These are phyloP conservation scores for Onygenales sp. DNA, from an alignment of 2,329 filamentous ascomycete genomes.

Conservation along the genomic window DNA sequence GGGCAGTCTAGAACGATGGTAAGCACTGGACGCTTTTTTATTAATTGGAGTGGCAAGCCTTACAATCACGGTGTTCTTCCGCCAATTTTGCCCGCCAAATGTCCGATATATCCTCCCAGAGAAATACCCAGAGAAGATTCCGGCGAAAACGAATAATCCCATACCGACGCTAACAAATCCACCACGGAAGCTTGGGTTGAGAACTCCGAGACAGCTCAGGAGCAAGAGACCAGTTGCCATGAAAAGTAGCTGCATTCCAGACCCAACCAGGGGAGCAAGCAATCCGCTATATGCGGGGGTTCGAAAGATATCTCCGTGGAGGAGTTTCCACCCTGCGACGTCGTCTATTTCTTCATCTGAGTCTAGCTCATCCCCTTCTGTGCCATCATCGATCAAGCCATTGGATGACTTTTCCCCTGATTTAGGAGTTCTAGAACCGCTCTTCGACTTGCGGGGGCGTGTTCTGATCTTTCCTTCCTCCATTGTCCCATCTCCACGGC, in stretches of 20 bases:
- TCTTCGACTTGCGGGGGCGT: constrained; percentile 36
- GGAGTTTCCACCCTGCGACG: constrained; percentile 75
- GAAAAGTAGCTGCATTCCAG: constrained; percentile 77
- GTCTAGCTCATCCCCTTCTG: constrained; percentile 44
- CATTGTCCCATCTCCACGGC: constrained; percentile 53
- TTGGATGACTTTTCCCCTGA: constrained; percentile 42
- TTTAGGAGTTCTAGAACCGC: constrained; percentile 34
- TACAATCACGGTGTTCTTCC: constrained; percentile 61
- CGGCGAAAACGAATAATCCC: constrained; percentile 74
- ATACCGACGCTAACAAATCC: constrained; percentile 79
- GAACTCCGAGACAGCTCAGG: constrained; percentile 63
- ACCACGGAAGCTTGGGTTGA: constrained; percentile 83
- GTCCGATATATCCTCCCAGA: constrained; percentile 75
- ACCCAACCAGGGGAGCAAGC: constrained; percentile 71
- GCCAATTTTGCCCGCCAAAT: constrained; percentile 66
- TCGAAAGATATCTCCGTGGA: constrained; percentile 83
- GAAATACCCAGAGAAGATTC: constrained; percentile 79
- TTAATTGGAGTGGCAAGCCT: constrained; percentile 12
- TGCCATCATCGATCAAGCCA: constrained; percentile 43
- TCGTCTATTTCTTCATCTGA: constrained; percentile 73
- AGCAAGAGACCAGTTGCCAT: constrained; percentile 65
- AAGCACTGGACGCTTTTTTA: constrained; percentile 4
- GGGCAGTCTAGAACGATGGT: constrained; percentile 45
- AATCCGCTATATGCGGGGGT: constrained; percentile 60
- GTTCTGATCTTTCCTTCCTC: constrained; percentile 58